Conservation (phyloP, 768 basidiomycete species). For the Leccinum variicolor region DNA sequence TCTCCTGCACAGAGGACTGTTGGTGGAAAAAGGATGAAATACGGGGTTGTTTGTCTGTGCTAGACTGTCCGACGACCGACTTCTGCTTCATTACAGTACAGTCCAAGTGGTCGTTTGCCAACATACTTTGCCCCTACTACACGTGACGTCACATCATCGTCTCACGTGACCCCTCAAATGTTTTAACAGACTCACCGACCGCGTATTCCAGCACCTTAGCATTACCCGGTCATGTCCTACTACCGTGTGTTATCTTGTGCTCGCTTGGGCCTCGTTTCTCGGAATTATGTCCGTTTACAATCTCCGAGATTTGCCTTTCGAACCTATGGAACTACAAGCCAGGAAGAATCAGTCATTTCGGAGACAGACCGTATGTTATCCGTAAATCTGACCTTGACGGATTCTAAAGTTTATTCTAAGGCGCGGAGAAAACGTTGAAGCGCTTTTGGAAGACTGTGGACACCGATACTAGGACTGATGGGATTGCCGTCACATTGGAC, state of each 20-base stretch:
- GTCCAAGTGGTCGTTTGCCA: background rate
- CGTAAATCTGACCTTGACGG: background rate
- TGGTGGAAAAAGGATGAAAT: constrained; percentile 43
- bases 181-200: background rate
- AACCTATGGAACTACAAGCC: constrained; percentile 13
- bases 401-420: constrained; percentile 38
- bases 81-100: constrained; percentile 19
- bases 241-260: constrained; percentile 4
- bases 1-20: constrained; percentile 20
- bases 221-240: constrained; percentile 3
- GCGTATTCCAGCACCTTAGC: background rate
- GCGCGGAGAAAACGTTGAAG: constrained; percentile 81
- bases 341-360: constrained; percentile 47
- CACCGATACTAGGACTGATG: constrained; percentile 55
- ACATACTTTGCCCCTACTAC: background rate
- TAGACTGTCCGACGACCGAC: background rate
- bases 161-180: constrained; percentile 23
- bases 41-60: constrained; percentile 28
- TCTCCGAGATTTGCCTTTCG: background rate
- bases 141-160: constrained; percentile 21
- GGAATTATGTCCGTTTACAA: background rate
- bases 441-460: constrained; percentile 96
- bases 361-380: constrained; percentile 60
- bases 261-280: constrained; percentile 2
- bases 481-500: constrained; percentile 71